These are phyloP conservation scores for Fraxinus excelsior DNA, from an alignment of 257 asterid species.

Conservation along the genomic window DNA sequence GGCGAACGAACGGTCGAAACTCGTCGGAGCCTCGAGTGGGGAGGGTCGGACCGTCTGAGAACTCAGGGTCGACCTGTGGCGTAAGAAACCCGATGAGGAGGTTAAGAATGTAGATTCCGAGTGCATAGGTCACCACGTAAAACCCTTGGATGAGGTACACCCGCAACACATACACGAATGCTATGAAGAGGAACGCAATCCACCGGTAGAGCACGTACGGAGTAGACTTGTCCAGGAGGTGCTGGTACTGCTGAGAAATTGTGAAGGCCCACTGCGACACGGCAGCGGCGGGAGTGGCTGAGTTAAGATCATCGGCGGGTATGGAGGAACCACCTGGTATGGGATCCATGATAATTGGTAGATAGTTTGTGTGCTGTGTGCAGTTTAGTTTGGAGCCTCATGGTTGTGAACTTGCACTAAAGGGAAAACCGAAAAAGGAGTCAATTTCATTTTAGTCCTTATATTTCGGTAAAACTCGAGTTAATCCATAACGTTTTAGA, in stretches of 20 bases:
- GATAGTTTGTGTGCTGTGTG: neutral
- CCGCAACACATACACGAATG: constrained; percentile 46
- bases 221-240: constrained; percentile 56
- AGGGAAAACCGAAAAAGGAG: neutral
- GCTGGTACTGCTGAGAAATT: constrained; percentile 49
- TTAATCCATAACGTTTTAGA: neutral
- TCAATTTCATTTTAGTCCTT: neutral
- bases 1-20: constrained; percentile 67
- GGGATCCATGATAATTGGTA: constrained; percentile 32
- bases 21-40: constrained; percentile 57
- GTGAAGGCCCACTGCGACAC: constrained; percentile 31
- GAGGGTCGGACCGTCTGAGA: constrained; percentile 39
- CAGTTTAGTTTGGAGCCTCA: neutral
- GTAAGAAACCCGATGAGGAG: constrained; percentile 56
- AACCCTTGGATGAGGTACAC: constrained; percentile 56
- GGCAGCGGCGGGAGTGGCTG: constrained; percentile 23
- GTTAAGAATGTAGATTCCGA: constrained; percentile 55
- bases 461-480: neutral
- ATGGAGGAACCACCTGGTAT: constrained; percentile 25
- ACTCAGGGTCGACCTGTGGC: constrained; percentile 62
- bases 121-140: constrained; percentile 63
- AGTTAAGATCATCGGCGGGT: constrained; percentile 18
- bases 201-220: constrained; percentile 56
- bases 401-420: neutral
- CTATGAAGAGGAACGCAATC: constrained; percentile 55